Evolutionary conservation across 805 yeast species (phyloP).

Genomic region (Myxozyma vanderwaltii): DNA sequence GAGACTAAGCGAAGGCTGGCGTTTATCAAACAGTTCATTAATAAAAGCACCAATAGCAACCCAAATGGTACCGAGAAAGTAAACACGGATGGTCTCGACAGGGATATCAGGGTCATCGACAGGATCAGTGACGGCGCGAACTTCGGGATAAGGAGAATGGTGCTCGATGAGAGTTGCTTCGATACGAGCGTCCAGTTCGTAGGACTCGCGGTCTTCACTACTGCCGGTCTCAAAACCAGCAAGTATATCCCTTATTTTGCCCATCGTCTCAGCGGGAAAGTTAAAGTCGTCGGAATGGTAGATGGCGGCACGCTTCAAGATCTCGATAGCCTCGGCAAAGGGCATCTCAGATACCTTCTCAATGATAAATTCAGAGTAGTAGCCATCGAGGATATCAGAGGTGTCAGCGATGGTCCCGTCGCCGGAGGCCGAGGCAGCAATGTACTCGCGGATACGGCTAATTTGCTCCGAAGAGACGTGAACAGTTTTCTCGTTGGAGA

Average conservation of each 20-base stretch:
- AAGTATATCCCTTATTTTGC: constrained; percentile 9
- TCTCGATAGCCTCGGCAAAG: constrained; percentile 46
- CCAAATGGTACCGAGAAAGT: constrained; percentile 54
- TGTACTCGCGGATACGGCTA: constrained; percentile 3
- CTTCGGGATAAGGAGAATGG: constrained; percentile 60
- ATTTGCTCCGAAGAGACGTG: not conserved
- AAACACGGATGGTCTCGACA: constrained; percentile 20
- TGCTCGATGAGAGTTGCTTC: constrained; percentile 20
- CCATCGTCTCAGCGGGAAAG: constrained; percentile 14
- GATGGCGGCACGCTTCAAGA: constrained; percentile 7
- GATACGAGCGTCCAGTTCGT: constrained; percentile 12
- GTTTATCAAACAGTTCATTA: constrained; percentile 61
- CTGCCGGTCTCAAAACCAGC: not conserved
- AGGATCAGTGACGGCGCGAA: constrained; percentile 64
- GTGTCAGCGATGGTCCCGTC: not conserved
- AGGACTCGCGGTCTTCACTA: constrained; percentile 4
- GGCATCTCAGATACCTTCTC: constrained; percentile 12
- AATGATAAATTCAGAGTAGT: constrained; percentile 8
- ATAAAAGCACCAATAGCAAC: constrained; percentile 60
- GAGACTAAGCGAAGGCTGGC: constrained; percentile 58
- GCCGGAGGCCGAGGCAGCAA: not conserved
- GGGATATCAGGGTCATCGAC: constrained; percentile 49
- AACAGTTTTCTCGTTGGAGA: not conserved
- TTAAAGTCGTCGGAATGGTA: constrained; percentile 20
- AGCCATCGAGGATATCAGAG: constrained; percentile 4